These are phyloP conservation scores for Hanseniaspora vineae DNA, from an alignment of 805 yeast genomes.

Conservation along the genomic window DNA sequence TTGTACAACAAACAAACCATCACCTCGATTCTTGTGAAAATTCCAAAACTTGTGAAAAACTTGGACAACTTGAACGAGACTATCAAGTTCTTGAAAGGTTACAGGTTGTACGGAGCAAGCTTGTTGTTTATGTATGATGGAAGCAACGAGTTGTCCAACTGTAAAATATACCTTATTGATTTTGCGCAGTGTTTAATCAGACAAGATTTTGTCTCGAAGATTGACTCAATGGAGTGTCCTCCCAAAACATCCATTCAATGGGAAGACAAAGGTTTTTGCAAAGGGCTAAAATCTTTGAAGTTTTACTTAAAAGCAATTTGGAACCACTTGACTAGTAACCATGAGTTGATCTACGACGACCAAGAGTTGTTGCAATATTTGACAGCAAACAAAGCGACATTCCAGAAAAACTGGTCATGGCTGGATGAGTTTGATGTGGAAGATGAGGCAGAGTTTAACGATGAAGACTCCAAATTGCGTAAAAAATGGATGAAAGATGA, in stretches of 20 bases:
- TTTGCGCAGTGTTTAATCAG: constrained; percentile 87
- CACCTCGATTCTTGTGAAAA: constrained; percentile 48
- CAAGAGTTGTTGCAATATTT: constrained; percentile 13
- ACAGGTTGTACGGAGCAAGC: constrained; percentile 86
- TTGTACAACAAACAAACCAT: constrained; percentile 59
- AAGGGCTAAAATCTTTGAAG: constrained; percentile 68
- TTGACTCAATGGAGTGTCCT: constrained; percentile 43
- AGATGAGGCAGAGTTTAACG: constrained; percentile 20
- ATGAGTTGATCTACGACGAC: constrained; percentile 15
- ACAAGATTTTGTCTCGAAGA: constrained; percentile 31
- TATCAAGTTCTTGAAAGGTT: constrained; percentile 48
- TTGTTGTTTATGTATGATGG: constrained; percentile 85
- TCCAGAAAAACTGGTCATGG: constrained; percentile 24
- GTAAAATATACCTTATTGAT: constrained; percentile 69
- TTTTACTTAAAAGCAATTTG: constrained; percentile 54
- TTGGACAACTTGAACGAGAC: constrained; percentile 45
- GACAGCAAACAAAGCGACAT: constrained; percentile 11
- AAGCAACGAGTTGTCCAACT: constrained; percentile 11
- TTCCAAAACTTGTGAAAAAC: constrained; percentile 52
- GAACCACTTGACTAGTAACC: constrained; percentile 35
- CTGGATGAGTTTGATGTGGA: constrained; percentile 27
- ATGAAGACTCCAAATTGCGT: constrained; percentile 18
- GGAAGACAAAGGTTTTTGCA: constrained; percentile 73
- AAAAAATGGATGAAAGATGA: constrained; percentile 26
- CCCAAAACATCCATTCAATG: constrained; percentile 44